Evolutionary conservation across 169 alveolate species (phyloP).

Genomic region (Plasmodium coatneyi): DNA sequence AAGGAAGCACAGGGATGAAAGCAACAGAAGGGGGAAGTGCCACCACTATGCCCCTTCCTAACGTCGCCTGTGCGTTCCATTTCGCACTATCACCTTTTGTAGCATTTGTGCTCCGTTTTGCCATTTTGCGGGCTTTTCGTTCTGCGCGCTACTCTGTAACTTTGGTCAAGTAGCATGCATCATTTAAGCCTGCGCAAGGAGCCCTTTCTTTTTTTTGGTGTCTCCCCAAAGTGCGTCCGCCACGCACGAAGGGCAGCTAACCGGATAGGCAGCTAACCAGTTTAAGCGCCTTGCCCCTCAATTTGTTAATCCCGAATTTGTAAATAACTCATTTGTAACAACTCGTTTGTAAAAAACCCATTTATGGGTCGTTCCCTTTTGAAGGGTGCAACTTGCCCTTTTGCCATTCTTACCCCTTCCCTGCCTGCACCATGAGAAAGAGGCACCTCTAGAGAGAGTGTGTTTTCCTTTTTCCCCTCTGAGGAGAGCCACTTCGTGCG

Average conservation of each 20-base stretch:
- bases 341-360: background rate
- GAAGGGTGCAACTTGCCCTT: background rate
- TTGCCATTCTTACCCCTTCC: background rate
- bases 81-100: background rate
- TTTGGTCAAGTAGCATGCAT: background rate
- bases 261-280: background rate
- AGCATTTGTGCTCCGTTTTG: background rate
- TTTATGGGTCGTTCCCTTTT: background rate
- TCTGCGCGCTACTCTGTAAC: background rate
- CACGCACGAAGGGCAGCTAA: background rate
- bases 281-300: background rate
- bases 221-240: background rate
- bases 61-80: background rate
- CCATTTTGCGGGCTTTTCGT: background rate
- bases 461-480: background rate
- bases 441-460: background rate
- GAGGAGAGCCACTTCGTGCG: background rate
- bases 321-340: background rate
- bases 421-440: background rate
- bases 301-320: background rate
- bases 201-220: background rate
- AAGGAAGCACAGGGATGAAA: background rate
- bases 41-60: background rate
- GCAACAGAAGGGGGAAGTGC: background rate
- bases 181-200: background rate